Conservation (phyloP, 805 yeast genomes). For the Sungouiozyma intestinalis region DNA sequence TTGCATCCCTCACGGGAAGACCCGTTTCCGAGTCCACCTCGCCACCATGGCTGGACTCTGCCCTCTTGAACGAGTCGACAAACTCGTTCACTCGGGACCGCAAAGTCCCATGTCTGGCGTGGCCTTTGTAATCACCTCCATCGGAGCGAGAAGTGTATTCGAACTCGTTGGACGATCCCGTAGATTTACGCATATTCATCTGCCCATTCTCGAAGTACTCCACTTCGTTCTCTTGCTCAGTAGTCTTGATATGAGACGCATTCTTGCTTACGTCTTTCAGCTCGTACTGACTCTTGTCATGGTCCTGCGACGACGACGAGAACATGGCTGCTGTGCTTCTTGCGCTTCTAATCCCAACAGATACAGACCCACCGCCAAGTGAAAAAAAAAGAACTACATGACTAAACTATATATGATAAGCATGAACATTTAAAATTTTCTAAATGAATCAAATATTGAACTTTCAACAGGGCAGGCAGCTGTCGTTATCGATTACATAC, state of each 20-base stretch:
- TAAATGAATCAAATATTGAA: no score
- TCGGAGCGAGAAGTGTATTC: constrained; percentile 3
- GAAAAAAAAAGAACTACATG: neutral
- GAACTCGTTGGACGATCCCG: constrained; percentile 1
- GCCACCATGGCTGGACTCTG: constrained; percentile 6
- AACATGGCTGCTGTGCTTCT: neutral
- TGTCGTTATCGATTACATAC: neutral
- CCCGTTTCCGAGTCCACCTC: constrained; percentile 2
- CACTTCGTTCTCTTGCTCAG: constrained; percentile 18
- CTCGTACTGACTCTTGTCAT: constrained; percentile 1
- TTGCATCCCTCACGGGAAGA: constrained; percentile 1
- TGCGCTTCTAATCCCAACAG: no score
- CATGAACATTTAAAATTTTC: no score
- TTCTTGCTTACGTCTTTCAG: constrained; percentile 3
- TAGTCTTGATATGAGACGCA: constrained; percentile 6
- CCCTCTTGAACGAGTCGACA: constrained; percentile 6
- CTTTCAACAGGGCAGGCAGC: no score
- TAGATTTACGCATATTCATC: neutral
- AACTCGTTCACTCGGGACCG: constrained; percentile 1
- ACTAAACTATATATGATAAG: neutral
- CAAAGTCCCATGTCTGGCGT: neutral
- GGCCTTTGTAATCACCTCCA: neutral
- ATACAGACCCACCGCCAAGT: no score
- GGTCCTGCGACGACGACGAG: neutral
- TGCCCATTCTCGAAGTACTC: constrained; percentile 15